Percentiles rank a stretch among this genome's conserved stretches.
Evolutionary conservation across 2,329 filamentous ascomycete species (phyloP).

Genomic region (Ceratocystis eucalypticola): DNA sequence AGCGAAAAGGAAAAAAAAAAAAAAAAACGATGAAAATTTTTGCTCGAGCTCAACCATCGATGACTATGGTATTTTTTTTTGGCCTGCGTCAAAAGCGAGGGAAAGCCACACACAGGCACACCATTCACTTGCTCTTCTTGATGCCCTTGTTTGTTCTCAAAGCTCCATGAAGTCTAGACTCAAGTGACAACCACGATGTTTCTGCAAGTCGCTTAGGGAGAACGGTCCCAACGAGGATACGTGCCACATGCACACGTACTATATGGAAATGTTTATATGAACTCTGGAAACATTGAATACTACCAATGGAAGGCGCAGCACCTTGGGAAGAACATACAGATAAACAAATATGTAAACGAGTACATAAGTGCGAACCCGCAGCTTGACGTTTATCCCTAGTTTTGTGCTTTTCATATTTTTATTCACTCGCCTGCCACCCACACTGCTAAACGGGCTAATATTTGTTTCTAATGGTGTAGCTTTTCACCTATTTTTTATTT

Average conservation of each 20-base stretch:
- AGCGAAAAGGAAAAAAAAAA: no score
- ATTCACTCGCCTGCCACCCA: background rate
- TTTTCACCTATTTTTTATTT: no score
- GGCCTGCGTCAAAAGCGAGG: no score
- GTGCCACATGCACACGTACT: background rate
- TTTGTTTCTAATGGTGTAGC: no score
- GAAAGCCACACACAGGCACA: no score
- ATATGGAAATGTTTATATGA: background rate
- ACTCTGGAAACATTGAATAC: background rate
- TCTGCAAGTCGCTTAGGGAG: background rate
- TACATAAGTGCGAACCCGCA: background rate
- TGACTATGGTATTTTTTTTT: no score
- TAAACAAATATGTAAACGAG: background rate
- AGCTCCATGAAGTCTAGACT: background rate
- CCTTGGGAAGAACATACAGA: background rate
- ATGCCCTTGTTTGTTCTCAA: no score
- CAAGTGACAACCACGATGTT: constrained; percentile 4
- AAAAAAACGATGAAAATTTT: no score
- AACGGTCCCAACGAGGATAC: background rate
- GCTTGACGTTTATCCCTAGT: background rate
- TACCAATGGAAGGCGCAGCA: background rate
- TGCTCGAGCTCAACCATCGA: no score
- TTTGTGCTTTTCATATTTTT: background rate
- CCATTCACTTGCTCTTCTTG: no score
- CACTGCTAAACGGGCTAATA: no score